Base-by-base conservation (phyloP, 2,329 filamentous ascomycete genomes). In the Xylaria sp. region DNA sequence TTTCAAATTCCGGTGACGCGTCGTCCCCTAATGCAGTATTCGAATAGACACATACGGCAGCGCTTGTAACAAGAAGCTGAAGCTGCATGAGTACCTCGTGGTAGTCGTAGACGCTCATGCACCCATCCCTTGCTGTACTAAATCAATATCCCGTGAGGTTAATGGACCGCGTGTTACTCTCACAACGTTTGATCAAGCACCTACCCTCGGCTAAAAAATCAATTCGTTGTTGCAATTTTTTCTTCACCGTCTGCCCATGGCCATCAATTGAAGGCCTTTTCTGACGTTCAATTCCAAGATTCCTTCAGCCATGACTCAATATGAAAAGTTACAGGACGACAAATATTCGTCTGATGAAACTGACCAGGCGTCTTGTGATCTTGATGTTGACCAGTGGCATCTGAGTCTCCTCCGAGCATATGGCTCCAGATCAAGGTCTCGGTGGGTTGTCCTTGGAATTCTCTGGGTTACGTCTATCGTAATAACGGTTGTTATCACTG, bases 381-480 rank as follows among this genome's bases (percentile, higher is more conserved):
- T 28, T 10, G 13, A 54, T 9, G 32, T 32, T 54, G 32, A 62
- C 4, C 34, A 39, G 7, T 51, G 41, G 32, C 44, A n/a, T 10
- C 13, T 9, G 46, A 20, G 34, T 6, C 41, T 39, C 4, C 20
- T 62, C 15, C 48, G n/a, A 20, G 18, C 28, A 41, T 37, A 41
- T 18, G 18, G 28, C 3, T 10, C 32, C 15, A 51, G 32, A n/a
- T 54, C 15, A 20, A 41, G 18, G 46, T 9, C 4, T 25, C 25
- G 18, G 23, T 62, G 59, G 48, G 44, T 10, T 28, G 10, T 52
- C 37, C 44, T 41, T 7, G 48, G 59, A 37, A 13, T 6, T 20
- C 32, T 39, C n/a, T 54, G 28, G 59, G n/a, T 23, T 44, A 41
- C 52, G 7, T 62, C 48, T 5, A 62, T 62, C 18, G n/a, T 41